Conservation (phyloP, 2,329 filamentous ascomycete species). For the Beauveria australis region DNA sequence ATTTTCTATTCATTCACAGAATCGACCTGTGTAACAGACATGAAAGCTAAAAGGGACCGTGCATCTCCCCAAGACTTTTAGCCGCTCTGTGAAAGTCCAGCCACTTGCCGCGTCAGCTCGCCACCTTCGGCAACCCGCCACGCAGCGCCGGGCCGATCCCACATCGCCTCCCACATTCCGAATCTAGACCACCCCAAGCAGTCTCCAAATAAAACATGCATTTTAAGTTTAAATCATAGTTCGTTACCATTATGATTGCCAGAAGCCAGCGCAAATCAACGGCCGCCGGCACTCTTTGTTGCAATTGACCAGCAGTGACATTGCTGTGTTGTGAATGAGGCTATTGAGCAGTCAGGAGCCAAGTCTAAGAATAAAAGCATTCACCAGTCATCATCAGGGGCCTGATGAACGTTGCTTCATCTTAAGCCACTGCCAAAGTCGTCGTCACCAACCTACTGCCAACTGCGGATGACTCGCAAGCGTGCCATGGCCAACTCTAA, state of each 20-base stretch:
- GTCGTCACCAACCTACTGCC: not conserved
- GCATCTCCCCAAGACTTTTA: not conserved
- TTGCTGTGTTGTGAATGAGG: too few species aligned
- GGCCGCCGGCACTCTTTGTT: too few species aligned
- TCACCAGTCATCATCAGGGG: too few species aligned
- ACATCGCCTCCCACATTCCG: slow-evolving; percentile 3
- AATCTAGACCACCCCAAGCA: not conserved
- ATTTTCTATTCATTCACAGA: too few species aligned
- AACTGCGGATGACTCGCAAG: not conserved
- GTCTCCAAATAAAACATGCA: not conserved
- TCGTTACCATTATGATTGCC: not conserved
- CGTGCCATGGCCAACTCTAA: not conserved
- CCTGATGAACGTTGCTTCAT: not conserved
- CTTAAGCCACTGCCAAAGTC: not conserved
- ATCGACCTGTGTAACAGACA: not conserved
- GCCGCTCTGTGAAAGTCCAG: not conserved
- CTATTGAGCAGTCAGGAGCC: too few species aligned
- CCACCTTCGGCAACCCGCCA: not conserved
- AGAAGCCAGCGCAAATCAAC: not conserved
- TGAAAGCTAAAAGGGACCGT: not conserved
- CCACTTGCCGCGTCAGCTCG: slow-evolving; percentile 3
- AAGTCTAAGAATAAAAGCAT: too few species aligned
- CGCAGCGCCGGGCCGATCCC: not conserved
- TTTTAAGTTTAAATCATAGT: not conserved
- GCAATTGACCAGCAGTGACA: not conserved